Base-by-base conservation (phyloP, 2,329 filamentous ascomycete genomes). In the Thermochaetoides dissita region DNA sequence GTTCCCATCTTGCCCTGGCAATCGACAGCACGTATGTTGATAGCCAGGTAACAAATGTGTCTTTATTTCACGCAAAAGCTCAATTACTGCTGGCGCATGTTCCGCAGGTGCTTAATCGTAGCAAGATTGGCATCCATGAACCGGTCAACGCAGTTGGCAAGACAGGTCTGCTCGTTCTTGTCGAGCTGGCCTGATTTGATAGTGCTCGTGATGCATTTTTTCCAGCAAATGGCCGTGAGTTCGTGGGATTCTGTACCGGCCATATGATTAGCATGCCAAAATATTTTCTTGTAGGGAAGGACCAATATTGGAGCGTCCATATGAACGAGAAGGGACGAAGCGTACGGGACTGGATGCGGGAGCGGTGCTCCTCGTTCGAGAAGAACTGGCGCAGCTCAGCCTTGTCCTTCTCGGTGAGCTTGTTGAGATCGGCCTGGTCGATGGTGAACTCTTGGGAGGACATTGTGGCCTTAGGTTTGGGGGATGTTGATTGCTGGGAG, bases 121-220 rank as follows among this genome's bases (percentile, higher is more conserved):
- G 85, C 68, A 51, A 84, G 65, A 64, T 89, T 91, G 49, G 87
- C 75, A 63, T 98, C 91, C 66, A 96, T 72, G 65, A 93, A 96
- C 43, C 91, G 74, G 56, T 94, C 84, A 43, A 96, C 87, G 58
- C 91, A 98, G 68, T 94, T 95, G 60, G 79, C 71, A 60, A 94
- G 74, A 62, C 91, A 98, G 7, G 69, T 65, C 66, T 91, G 81
- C 67, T 98, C 91, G 47, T 64, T 68, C 55, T 72, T 74, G 52
- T 93, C 85, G 51, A 98, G 68, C 55, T 77, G 75, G 29, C 77
- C 74, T 47, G 71, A 74, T 52, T 79, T 79, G 59, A 95, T 81
- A 44, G 70, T 81, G 41, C 77, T 69, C 7, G 83, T 81, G 47
- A 95, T 71, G 69, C 91, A 98, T 68, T 95, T 96, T 59, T 80